Evolutionary conservation across 495 filamentous ascomycete species (phyloP).

Genomic region (Tuber microsphaerosporum): DNA sequence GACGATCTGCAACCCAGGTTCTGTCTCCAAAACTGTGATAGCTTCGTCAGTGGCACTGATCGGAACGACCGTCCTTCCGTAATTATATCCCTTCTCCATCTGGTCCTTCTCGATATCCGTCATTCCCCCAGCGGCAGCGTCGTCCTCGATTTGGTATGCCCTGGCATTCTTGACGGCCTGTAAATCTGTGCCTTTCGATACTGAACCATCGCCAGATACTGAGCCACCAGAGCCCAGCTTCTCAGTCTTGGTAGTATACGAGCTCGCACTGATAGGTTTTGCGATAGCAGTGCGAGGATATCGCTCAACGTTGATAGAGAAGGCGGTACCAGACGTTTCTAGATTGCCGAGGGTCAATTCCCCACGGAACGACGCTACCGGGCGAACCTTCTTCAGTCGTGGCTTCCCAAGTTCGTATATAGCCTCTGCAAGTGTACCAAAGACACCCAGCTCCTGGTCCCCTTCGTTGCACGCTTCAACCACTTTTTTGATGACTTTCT

Average conservation of each 20-base stretch:
- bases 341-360: slow-evolving; percentile 72
- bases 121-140: slow-evolving; percentile 68
- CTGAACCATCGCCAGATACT: slow-evolving; percentile 42
- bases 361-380: slow-evolving; percentile 72
- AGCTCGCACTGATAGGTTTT: slow-evolving; percentile 63
- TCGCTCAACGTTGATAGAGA: slow-evolving; percentile 80
- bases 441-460: slow-evolving; percentile 51
- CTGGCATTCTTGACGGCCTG: slow-evolving; percentile 62
- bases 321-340: slow-evolving; percentile 61
- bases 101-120: slow-evolving; percentile 75
- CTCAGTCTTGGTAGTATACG: slow-evolving; percentile 55
- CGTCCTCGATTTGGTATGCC: slow-evolving; percentile 71
- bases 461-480: slow-evolving; percentile 49
- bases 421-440: slow-evolving; percentile 78
- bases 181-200: slow-evolving; percentile 47
- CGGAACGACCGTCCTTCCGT: slow-evolving; percentile 83
- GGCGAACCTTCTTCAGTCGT: slow-evolving; percentile 62
- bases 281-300: slow-evolving; percentile 78
- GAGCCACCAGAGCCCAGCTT: slow-evolving; percentile 46
- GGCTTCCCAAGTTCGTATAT: slow-evolving; percentile 65
- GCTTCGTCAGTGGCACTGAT: slow-evolving; percentile 78
- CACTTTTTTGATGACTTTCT: slow-evolving; percentile 57
- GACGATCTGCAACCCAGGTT: slow-evolving; percentile 65
- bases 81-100: slow-evolving; percentile 86
- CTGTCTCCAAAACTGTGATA: slow-evolving; percentile 72